Evolutionary conservation across 257 asterid species (phyloP).

Genomic region (Nicotiana benthamiana): DNA sequence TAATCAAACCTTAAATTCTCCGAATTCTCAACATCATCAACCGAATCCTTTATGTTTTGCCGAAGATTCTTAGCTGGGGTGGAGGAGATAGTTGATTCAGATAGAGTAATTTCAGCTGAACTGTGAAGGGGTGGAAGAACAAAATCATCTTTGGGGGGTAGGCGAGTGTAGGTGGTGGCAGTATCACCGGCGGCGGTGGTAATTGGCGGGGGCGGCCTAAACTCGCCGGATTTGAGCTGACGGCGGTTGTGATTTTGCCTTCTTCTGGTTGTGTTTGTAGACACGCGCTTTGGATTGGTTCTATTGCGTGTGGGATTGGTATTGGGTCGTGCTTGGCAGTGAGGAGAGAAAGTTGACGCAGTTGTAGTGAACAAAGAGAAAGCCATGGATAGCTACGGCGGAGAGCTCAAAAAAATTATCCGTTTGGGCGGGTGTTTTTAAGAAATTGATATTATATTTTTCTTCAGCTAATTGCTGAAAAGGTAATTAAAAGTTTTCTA

Average conservation of each 20-base stretch:
- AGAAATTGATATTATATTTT: not conserved
- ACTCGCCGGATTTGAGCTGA: constrained; percentile 29
- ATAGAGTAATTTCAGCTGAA: constrained; percentile 40
- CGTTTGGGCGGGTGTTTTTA: constrained; percentile 4
- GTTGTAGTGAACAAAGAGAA: constrained; percentile 6
- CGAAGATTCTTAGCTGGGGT: not conserved
- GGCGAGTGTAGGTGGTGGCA: constrained; percentile 74
- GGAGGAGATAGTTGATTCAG: constrained; percentile 18
- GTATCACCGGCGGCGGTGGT: constrained; percentile 49
- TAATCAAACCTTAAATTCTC: constrained; percentile 32
- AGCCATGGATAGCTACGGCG: constrained; percentile 6
- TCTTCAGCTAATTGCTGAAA: no score
- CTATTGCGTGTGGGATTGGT: constrained; percentile 11
- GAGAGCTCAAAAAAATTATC: not conserved
- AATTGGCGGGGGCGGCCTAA: constrained; percentile 22
- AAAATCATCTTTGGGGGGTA: constrained; percentile 80
- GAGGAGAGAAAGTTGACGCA: constrained; percentile 10
- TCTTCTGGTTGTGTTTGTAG: not conserved
- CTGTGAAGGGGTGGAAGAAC: constrained; percentile 4
- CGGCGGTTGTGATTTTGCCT: constrained; percentile 21
- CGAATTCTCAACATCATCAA: constrained; percentile 12
- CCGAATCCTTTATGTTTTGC: constrained; percentile 2
- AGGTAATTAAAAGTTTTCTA: no score
- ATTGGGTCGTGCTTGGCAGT: constrained; percentile 17
- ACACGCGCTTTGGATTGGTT: constrained; percentile 7